Evolutionary conservation across 148 eudicot species (phyloP), one percentile per base, ranked within the genome.

Genomic region (Linanthus parryae): DNA sequence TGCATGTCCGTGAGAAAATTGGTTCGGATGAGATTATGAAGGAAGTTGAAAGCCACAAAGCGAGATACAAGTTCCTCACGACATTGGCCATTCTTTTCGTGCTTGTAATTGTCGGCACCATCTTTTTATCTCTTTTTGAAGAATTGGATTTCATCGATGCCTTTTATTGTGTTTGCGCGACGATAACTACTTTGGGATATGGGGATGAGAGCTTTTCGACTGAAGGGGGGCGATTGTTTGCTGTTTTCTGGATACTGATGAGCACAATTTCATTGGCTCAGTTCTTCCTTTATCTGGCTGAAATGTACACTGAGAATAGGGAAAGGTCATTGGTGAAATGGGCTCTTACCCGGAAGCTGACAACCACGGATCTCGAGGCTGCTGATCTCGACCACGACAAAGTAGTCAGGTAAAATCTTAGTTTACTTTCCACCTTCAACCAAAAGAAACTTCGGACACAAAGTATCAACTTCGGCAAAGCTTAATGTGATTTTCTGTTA

Each of bases 211-310:
- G 82, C 65, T 83, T 82, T 53, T 79, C 72, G 8, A 80, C 95
- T 0, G 4, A 29, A 59, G 72, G 65, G 46, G 90, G 95, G 1
- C 72, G 90, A 3, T 19, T 82, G 9, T 86, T 86, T 67, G 95
- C 84, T 30, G 70, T 84, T 8, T 65, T 80, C 58, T 87, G 91
- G 91, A 87, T 87, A 43, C 21, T 80, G 61, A 73, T 74, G 8
- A 78, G 90, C 51, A 87, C 91, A 9, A 54, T 87, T 5, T 87
- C 82, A 69, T 67, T 83, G 59, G 95, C 79, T 44, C 95, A 87
- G 69, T 73, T 83, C 43, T 78, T 72, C 56, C 73, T 77, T 29
- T 83, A 69, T 31, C 27, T 83, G 5, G 84, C 90, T 33, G 87
- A 87, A 41, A 44, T 87, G 0, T 80, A 68, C 58, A 83, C 87